Evolutionary conservation across 306 rosid species (phyloP).

Genomic region (Hippophae gyantsensis): DNA sequence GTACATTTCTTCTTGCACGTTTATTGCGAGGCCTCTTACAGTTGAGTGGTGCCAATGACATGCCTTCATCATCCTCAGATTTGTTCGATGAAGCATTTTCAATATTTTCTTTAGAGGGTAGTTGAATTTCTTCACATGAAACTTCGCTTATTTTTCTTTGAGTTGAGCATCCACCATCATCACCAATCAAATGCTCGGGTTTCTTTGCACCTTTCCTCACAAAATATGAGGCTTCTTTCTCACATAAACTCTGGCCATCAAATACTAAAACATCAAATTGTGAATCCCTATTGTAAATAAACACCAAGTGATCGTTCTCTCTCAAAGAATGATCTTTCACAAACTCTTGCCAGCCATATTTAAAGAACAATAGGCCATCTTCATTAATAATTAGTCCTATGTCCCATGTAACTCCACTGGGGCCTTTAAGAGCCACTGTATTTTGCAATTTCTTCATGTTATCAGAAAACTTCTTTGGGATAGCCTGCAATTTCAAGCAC

Average conservation of each 20-base stretch:
- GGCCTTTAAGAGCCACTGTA: conserved; percentile 46
- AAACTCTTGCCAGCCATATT: conserved; percentile 52
- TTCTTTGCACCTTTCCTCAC: conserved; percentile 40
- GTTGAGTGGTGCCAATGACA: too few species aligned
- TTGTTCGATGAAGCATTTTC: conserved; percentile 25
- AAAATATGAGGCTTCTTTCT: conserved; percentile 54
- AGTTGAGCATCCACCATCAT: conserved; percentile 9
- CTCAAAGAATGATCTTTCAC: conserved; percentile 41
- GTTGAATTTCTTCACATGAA: conserved; percentile 20
- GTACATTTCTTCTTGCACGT: not conserved
- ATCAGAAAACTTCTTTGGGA: conserved; percentile 43
- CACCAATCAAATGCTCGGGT: conserved; percentile 21
- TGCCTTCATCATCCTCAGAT: conserved; percentile 2
- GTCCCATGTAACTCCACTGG: conserved; percentile 50
- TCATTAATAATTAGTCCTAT: conserved; percentile 35
- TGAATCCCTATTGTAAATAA: conserved; percentile 50
- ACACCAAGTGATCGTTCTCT: conserved; percentile 57
- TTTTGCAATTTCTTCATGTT: conserved; percentile 50
- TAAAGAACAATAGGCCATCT: conserved; percentile 27
- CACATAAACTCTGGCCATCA: conserved; percentile 43
- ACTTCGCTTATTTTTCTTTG: conserved; percentile 20
- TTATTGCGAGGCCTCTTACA: too few species aligned
- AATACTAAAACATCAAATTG: conserved; percentile 53
- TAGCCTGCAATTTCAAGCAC: conserved; percentile 32
- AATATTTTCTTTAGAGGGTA: conserved; percentile 19